Conservation (phyloP, 371 early-diverging fungal species). For the Mucor plumbeus region DNA sequence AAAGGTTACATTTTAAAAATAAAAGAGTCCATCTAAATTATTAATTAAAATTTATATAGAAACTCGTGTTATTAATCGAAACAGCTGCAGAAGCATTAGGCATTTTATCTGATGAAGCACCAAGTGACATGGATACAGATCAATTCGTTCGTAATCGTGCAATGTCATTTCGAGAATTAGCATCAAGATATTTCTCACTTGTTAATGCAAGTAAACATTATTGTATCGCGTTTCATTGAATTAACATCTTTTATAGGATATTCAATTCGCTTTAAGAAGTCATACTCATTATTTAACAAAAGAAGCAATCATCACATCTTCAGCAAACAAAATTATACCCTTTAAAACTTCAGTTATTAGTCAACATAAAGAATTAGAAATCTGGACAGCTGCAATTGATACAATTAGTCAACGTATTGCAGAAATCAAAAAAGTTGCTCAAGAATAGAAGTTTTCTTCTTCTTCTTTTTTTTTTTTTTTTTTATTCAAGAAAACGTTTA, state of each 20-base stretch:
- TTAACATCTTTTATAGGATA: slow-evolving; percentile 31
- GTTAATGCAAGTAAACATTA: slow-evolving; percentile 37
- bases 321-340: slow-evolving; percentile 47
- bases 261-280: slow-evolving; percentile 47
- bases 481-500: slow-evolving; percentile 58
- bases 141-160: slow-evolving; percentile 35
- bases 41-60: slow-evolving; percentile 23
- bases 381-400: slow-evolving; percentile 47
- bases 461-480: too few relatives aligned
- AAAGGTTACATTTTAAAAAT: background rate
- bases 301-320: slow-evolving; percentile 41
- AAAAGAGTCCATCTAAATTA: background rate
- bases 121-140: slow-evolving; percentile 33
- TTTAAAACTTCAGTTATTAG: slow-evolving; percentile 46
- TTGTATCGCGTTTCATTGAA: background rate
- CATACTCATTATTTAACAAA: slow-evolving; percentile 44
- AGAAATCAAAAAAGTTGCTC: slow-evolving; percentile 37
- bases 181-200: slow-evolving; percentile 46
- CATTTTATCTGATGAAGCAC: slow-evolving; percentile 42
- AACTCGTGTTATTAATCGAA: slow-evolving; percentile 48
- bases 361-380: slow-evolving; percentile 48
- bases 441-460: too few relatives aligned
- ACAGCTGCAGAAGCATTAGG: slow-evolving; percentile 49
- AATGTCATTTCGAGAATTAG: slow-evolving; percentile 35
- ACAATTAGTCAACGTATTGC: slow-evolving; percentile 42